phyloP scores from a whole-genome alignment of 768 basidiomycete species.

The Mycena vitilis region DNA sequence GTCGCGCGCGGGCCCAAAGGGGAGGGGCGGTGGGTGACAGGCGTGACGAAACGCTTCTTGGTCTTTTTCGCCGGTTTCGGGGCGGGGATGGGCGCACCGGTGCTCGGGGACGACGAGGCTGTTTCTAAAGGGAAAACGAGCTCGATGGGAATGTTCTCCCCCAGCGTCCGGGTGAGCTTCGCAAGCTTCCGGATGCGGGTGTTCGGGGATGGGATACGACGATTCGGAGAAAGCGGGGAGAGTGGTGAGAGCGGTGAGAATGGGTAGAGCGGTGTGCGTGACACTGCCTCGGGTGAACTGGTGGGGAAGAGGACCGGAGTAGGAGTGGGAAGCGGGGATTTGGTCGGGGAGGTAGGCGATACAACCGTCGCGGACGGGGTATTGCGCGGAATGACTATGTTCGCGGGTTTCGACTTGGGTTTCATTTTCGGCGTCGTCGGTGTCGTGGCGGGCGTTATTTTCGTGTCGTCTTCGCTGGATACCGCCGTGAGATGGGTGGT shows the following conservation, averaged over 20 bases:
- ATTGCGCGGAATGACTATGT: slow-evolving; percentile 34
- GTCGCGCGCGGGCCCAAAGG: slow-evolving; percentile 1
- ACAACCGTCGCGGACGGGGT: slow-evolving; percentile 36
- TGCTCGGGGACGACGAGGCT: not conserved
- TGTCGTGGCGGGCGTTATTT: slow-evolving; percentile 19
- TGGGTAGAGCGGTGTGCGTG: slow-evolving; percentile 30
- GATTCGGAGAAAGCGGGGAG: slow-evolving; percentile 41
- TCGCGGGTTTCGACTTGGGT: slow-evolving; percentile 34
- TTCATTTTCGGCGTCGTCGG: slow-evolving; percentile 23
- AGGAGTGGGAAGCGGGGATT: not conserved
- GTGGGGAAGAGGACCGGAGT: slow-evolving; percentile 1
- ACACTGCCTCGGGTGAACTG: slow-evolving; percentile 1
- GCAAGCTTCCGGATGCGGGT: slow-evolving; percentile 58
- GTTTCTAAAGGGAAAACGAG: slow-evolving; percentile 50
- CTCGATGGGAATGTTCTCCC: slow-evolving; percentile 63
- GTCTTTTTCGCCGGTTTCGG: slow-evolving; percentile 9
- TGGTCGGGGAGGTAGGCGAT: slow-evolving; percentile 34
- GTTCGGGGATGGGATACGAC: slow-evolving; percentile 43
- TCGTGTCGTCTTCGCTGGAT: slow-evolving; percentile 11
- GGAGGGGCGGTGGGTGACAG: not conserved
- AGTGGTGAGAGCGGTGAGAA: slow-evolving; percentile 39
- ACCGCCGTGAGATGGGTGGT: not conserved
- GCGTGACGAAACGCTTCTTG: not conserved
- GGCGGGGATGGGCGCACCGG: not conserved
- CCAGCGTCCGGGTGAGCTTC: slow-evolving; percentile 63